These are phyloP conservation scores for Trichoderma citrinoviride DNA, from an alignment of 2,329 filamentous ascomycete species.

Conservation along the genomic window DNA sequence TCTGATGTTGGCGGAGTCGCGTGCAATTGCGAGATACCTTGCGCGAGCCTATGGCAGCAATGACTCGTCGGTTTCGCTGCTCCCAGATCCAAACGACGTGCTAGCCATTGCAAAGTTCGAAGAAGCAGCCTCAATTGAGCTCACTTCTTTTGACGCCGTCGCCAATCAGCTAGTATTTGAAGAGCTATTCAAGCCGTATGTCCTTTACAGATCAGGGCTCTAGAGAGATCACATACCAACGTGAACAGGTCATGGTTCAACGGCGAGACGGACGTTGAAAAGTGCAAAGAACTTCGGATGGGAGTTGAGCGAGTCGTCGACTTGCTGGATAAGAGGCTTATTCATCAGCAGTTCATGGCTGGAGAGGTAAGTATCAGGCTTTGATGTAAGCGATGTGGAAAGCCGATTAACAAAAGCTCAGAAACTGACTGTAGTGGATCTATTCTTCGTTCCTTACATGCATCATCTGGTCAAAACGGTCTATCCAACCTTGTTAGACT, in stretches of 20 bases:
- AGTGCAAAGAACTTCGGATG: background rate
- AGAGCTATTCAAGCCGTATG: slow-evolving; percentile 1
- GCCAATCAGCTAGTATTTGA: background rate
- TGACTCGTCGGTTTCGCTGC: background rate
- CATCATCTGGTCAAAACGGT: background rate
- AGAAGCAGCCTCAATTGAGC: slow-evolving; percentile 6
- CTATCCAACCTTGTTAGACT: background rate
- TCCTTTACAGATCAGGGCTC: background rate
- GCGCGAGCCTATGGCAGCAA: background rate
- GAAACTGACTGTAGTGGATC: background rate
- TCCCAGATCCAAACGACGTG: background rate
- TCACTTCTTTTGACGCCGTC: background rate
- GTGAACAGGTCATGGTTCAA: background rate
- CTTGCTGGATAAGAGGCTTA: background rate
- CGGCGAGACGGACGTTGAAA: background rate
- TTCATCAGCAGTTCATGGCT: background rate
- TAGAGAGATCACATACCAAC: background rate
- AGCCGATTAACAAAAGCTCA: background rate
- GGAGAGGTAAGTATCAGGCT: background rate
- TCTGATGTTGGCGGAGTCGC: background rate
- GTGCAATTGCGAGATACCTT: slow-evolving; percentile 4
- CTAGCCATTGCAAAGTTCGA: slow-evolving; percentile 2
- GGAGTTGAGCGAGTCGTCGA: background rate
- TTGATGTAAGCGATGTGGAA: background rate
- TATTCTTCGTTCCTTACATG: slow-evolving; percentile 7